Percentiles rank a stretch among this genome's conserved stretches.
phyloP scores from a whole-genome alignment of 345 rosid genomes.

The Nasturtium officinale region DNA sequence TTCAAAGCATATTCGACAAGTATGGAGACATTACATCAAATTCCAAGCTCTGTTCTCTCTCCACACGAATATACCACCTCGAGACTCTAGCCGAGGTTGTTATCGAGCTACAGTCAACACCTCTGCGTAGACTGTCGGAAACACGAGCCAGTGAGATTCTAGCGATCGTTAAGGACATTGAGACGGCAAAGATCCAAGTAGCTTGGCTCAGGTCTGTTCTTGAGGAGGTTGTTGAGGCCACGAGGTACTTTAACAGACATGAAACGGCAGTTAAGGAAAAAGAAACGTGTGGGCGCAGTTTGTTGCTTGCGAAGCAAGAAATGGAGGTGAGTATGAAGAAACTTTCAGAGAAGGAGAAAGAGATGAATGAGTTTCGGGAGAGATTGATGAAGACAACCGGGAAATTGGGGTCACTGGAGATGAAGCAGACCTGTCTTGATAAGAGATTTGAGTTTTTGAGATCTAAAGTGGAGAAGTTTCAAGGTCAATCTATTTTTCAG shows the following conservation, averaged over 20 bases:
- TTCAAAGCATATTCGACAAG: slow-evolving; percentile 34
- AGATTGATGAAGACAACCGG: slow-evolving; percentile 33
- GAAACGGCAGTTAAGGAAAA: slow-evolving; percentile 1
- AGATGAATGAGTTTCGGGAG: slow-evolving; percentile 28
- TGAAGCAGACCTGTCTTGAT: slow-evolving; percentile 22
- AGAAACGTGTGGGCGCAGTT: slow-evolving; percentile 7
- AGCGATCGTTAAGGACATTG: slow-evolving; percentile 35
- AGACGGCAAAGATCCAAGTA: slow-evolving; percentile 30
- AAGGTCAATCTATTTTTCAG: slow-evolving; percentile 29
- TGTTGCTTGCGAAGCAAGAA: slow-evolving; percentile 27
- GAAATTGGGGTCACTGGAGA: slow-evolving; percentile 33
- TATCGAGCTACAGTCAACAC: slow-evolving; percentile 28
- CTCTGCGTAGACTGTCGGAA: slow-evolving; percentile 18
- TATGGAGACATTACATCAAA: slow-evolving; percentile 35
- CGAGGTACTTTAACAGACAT: slow-evolving; percentile 4
- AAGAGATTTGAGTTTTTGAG: slow-evolving; percentile 26
- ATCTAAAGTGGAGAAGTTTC: slow-evolving; percentile 38
- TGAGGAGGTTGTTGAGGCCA: slow-evolving; percentile 53
- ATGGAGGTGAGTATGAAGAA: slow-evolving; percentile 26
- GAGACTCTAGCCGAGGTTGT: slow-evolving; percentile 31
- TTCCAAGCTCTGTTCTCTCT: slow-evolving; percentile 32
- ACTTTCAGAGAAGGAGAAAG: slow-evolving; percentile 27
- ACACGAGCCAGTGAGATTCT: slow-evolving; percentile 28
- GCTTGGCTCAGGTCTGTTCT: slow-evolving; percentile 32
- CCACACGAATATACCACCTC: slow-evolving; percentile 35